Base-by-base conservation (phyloP, 768 basidiomycete genomes). In the Xanthoconium stramineum region DNA sequence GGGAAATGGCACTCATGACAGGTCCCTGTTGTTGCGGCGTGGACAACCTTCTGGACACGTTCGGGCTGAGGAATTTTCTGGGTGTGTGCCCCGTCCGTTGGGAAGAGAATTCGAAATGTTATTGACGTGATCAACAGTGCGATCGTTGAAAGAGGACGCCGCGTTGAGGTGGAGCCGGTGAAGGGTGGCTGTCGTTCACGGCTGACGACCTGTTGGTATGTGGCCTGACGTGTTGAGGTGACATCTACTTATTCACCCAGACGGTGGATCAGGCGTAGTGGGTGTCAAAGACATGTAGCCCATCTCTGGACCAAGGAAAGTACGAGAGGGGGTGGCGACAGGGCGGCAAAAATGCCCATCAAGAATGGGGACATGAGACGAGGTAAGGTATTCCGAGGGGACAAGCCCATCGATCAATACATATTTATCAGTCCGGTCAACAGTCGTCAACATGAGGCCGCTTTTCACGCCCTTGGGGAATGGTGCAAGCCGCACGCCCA, bases 401-500 rank as follows among this genome's bases (percentile, higher is more conserved):
- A 24, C 37, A 12, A 45, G 33, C 30, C 32, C 33, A 53, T 58
- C 38, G 52, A 63, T 59, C 64, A 63, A 48, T 61, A 59, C 51
- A 50, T 64, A 56, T 67, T 56, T 56, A 59, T 58, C 60, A 42
- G 32, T 51, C 50, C 43, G 45, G 42, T 60, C 60, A 59, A 65
- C 65, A 65, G 62, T 45, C 48, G 50, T 53, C 57, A 64, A 49
- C 42, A 55, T 39, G 55, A 58, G 53, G 55, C 52, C 56, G 58
- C 36, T 32, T 53, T 62, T 62, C 63, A 55, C 47, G 52, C 58
- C 47, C 11, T 42, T 38, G 59, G 54, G 47, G 58, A 44, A 55
- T 40, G 43, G 45, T n/a, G 47, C 33, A 46, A 33, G 38, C 35
- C 28, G 45, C 50, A 54, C 47, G 50, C 53, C n/a, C 45, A 30